These are phyloP conservation scores for Phaseolus coccineus DNA, from an alignment of 331 rosid genomes.

Conservation along the genomic window DNA sequence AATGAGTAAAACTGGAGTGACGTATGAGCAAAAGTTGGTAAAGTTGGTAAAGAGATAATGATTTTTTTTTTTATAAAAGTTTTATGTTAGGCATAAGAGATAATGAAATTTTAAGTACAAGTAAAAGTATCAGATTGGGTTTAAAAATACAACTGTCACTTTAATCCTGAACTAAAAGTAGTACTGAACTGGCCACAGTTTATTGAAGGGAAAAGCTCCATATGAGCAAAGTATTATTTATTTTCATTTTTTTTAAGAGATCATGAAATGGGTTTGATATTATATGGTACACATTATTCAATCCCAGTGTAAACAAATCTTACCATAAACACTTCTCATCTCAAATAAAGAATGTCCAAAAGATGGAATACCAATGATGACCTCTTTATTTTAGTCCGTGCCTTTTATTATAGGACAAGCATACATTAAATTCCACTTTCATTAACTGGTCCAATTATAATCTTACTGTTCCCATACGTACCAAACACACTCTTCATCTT, in stretches of 20 bases:
- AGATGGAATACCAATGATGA: slow-evolving; percentile 28
- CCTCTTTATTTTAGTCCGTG: neutral
- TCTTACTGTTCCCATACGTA: slow-evolving; percentile 31
- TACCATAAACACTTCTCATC: neutral
- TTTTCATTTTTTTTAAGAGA: too few relatives aligned
- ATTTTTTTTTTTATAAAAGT: too few relatives aligned
- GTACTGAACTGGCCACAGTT: too few relatives aligned
- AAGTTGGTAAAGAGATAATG: too few relatives aligned
- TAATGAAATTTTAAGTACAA: neutral
- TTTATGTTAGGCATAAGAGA: neutral
- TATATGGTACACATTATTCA: too few relatives aligned
- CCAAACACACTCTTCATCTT: slow-evolving; percentile 24
- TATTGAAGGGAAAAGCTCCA: too few relatives aligned
- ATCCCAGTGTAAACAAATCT: too few relatives aligned
- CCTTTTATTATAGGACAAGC: slow-evolving; percentile 35
- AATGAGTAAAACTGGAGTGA: neutral
- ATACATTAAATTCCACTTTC: slow-evolving; percentile 26
- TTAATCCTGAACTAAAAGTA: too few relatives aligned
- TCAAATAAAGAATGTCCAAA: neutral
- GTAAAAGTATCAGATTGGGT: slow-evolving; percentile 19
- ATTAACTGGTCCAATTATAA: slow-evolving; percentile 12
- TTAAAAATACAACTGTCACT: too few relatives aligned
- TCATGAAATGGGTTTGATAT: too few relatives aligned
- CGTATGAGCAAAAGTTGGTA: neutral
- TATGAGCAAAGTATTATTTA: too few relatives aligned